Percentiles rank a stretch among this genome's conserved stretches.
Conservation (phyloP, 2,329 filamentous ascomycete genomes). For the Trichophyton equinum region DNA sequence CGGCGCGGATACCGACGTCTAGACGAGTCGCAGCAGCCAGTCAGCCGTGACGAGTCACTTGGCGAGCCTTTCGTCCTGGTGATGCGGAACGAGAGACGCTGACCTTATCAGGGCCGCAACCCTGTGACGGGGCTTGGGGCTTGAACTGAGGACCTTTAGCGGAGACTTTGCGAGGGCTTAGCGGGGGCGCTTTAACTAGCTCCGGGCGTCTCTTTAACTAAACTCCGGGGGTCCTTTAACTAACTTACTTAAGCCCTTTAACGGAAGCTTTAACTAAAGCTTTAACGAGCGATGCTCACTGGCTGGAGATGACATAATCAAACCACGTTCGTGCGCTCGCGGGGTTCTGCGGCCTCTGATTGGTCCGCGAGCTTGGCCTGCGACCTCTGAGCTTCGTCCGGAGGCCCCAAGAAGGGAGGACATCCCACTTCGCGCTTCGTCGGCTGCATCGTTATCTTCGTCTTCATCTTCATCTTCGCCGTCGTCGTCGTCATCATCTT, state of each 20-base stretch:
- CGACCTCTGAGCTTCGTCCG: not conserved
- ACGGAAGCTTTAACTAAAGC: not conserved
- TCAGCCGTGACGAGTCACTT: not conserved
- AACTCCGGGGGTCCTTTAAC: not conserved
- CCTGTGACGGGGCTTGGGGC: no score
- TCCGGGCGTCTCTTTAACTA: not conserved
- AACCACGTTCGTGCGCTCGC: constrained; percentile 1
- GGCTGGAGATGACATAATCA: not conserved
- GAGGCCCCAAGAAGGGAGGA: not conserved
- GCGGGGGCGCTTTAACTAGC: not conserved
- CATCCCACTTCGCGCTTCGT: not conserved
- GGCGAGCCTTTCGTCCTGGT: not conserved
- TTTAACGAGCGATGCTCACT: not conserved
- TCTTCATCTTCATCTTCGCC: not conserved
- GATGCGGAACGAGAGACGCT: not conserved
- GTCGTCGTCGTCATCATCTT: not conserved
- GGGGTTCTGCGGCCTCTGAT: constrained; percentile 24
- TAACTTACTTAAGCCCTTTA: not conserved
- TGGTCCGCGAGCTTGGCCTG: constrained; percentile 18
- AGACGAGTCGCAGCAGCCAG: not conserved
- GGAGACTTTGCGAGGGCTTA: not conserved
- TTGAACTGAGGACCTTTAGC: not conserved
- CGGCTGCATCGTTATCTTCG: not conserved
- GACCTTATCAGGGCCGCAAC: no score
- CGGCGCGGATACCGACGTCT: not conserved